Evolutionary conservation across 768 basidiomycete species (phyloP), one percentile per base, ranked within the genome.

Genomic region (Macrolepiota dolichaula): DNA sequence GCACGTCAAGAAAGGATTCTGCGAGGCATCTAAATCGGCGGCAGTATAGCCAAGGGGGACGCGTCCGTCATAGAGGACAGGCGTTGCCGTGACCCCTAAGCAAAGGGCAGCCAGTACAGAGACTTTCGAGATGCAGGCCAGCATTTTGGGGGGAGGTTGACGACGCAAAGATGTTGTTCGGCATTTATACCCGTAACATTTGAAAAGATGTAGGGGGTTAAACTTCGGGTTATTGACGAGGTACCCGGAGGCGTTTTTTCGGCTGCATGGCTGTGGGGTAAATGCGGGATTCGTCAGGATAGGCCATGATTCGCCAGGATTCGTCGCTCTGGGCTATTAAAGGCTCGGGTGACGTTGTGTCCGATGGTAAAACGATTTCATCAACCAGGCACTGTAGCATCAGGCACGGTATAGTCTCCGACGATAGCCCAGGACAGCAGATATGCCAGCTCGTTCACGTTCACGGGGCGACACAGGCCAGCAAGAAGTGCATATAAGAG

Each of bases 1-100:
- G 65, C 62, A 87, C 85, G 82, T 84, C 42, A 85, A 64, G 66
- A 79, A 87, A 11, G 83, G 84, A 9, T 80, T 82, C 7, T 69
- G 72, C 1, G 80, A 82, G 2, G 67, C 69, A 62, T 86, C 76
- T 35, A 86, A 70, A 55, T 79, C 76, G 10, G 72, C 68, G n/a
- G 66, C 61, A 0, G 75, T 77, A 58, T 82, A 74, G 46, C 74
- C 76, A 54, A 75, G 76, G 0, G 79, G 79, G 3, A 80, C 81
- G 9, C 84, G 81, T 2, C 86, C 84, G 64, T 86, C 83, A 65
- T 77, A 85, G 17, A 86, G 27, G 17, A 55, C 54, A 13, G 54
- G 54, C 25, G 54, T 55, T 4, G 54, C 54, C 1, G 40, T 40
- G 17, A 55, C 38, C 37, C 25, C 22, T 38, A 55, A 44, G 17